Base-by-base conservation (phyloP, 2,329 filamentous ascomycete species). In the Trichoderma sp. region DNA sequence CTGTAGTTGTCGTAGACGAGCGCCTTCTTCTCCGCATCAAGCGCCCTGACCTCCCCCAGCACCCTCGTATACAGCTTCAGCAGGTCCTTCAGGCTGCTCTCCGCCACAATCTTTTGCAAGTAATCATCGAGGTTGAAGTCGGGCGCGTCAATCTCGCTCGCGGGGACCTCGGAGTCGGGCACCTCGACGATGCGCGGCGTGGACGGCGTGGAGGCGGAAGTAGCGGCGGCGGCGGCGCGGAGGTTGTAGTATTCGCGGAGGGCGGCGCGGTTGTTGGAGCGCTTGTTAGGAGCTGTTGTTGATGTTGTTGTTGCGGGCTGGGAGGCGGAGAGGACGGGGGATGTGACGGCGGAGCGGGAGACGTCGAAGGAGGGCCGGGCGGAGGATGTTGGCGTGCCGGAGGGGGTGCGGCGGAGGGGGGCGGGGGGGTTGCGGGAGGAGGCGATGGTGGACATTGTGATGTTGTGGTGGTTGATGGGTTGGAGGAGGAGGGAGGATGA, bases 1-100 rank as follows among this genome's bases (percentile, higher is more conserved):
- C 90, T 95, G 77, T 98, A 99, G 75, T 99, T 99, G 76, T 99
- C 94, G 76, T 99, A 99, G 5, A 99, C 95, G 67, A 99, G 80
- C 1, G 94, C 93, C 79, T 99, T 99, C 77, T 95, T 90, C 82
- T 99, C 95, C 26, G 94, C 94, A 73, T 98, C 95, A 19, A 99
- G 82, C 2, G 92, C 93, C 44, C 93, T 82, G 55, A 97, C 94
- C 78, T 98, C 94, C 69, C 87, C 85, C 70, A 94, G 78, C 10
- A 94, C 82, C 24, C 86, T 83, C 54, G 89, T 88, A 74, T 95
- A 93, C 1, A 89, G 81, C 61, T 82, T 82, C 72, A 95, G 74
- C 61, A 95, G 79, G 63, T 90, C 89, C 72, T 88, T 85, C 41
- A 95, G 79, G 6, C 84, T 83, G 72, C 86, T 85, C 61, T 81